phyloP scores from a whole-genome alignment of 140 eudicot genomes.

The Cichorium intybus region DNA sequence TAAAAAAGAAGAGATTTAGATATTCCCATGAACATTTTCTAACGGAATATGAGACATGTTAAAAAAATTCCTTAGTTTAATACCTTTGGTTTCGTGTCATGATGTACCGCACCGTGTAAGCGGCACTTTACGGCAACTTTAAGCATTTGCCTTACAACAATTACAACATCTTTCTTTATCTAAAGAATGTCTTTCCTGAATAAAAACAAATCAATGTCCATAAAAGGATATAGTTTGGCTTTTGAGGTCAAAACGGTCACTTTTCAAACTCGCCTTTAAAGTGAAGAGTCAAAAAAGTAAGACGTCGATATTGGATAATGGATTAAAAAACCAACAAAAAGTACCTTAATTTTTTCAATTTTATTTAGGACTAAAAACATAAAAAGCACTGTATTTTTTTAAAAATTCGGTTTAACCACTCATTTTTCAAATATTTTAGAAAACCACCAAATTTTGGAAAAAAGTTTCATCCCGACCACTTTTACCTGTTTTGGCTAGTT shows the following conservation, averaged over 20 bases:
- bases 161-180: conserved; percentile 90
- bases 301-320: not conserved
- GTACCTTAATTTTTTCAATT: conserved; percentile 91
- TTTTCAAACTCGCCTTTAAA: conserved; percentile 4
- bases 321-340: not conserved
- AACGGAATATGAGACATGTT: not conserved
- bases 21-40: no score
- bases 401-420: no score
- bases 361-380: no score
- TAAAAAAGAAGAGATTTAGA: not conserved
- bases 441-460: no score
- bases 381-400: no score
- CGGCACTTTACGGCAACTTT: conserved; percentile 94
- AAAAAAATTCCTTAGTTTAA: conserved; percentile 10
- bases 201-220: no score
- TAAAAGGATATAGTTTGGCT: conserved; percentile 14
- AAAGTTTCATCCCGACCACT: no score
- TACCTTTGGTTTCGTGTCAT: conserved; percentile 99
- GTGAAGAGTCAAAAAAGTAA: not conserved
- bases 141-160: conserved; percentile 90
- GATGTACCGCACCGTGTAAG: conserved; percentile 90
- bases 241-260: not conserved
- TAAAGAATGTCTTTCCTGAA: conserved; percentile 91
- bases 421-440: no score
- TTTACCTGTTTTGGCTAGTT: no score